Conservation (phyloP, 2,329 filamentous ascomycete species). For the Blastomyces emzantsi region DNA sequence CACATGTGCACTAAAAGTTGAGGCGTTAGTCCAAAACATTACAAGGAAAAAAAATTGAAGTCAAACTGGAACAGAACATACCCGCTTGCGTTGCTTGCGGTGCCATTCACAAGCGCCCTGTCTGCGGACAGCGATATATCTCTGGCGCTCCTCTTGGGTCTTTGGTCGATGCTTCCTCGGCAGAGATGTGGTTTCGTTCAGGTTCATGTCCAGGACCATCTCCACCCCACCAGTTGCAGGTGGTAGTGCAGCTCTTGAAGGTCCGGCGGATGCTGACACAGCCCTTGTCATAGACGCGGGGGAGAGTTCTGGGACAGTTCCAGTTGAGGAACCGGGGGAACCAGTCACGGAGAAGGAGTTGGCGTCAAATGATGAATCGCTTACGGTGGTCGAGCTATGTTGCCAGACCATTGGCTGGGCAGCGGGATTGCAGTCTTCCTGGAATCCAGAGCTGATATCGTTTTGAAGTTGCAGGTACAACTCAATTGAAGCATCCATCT, state of each 20-base stretch:
- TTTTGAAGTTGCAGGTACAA: slow-evolving; percentile 33
- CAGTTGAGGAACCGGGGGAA: slow-evolving; percentile 20
- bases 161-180: slow-evolving; percentile 36
- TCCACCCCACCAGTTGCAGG: slow-evolving; percentile 25
- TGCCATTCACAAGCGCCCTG: slow-evolving; percentile 38
- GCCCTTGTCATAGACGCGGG: slow-evolving; percentile 5
- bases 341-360: slow-evolving; percentile 22
- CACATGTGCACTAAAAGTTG: slow-evolving; percentile 1
- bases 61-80: slow-evolving; percentile 19
- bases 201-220: slow-evolving; percentile 36
- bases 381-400: slow-evolving; percentile 12
- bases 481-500: slow-evolving; percentile 34
- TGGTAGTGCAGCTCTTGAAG: slow-evolving; percentile 3
- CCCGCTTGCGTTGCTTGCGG: slow-evolving; percentile 36
- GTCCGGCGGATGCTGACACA: slow-evolving; percentile 10
- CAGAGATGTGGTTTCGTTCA: slow-evolving; percentile 35
- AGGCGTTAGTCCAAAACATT: neutral
- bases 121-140: slow-evolving; percentile 36
- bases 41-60: neutral
- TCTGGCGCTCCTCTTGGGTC: slow-evolving; percentile 35
- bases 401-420: slow-evolving; percentile 10
- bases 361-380: slow-evolving; percentile 6
- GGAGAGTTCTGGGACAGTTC: slow-evolving; percentile 16
- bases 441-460: slow-evolving; percentile 17
- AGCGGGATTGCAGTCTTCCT: neutral